Evolutionary conservation across 225 moss, liverwort and hornwort species (phyloP).

Genomic region (Marchantia paleacea): DNA sequence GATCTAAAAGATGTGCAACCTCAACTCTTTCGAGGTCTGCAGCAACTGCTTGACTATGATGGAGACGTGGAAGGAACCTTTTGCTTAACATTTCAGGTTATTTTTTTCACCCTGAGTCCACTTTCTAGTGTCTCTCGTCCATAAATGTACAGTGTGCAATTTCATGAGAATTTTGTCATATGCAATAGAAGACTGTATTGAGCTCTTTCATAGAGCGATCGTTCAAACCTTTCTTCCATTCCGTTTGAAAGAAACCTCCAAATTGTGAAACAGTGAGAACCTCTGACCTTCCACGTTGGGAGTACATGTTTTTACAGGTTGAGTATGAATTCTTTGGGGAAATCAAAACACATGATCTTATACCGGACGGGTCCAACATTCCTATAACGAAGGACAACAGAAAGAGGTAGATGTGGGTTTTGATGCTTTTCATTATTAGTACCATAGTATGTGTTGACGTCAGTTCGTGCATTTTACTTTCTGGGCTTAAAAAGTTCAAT

Average conservation of each 20-base stretch:
- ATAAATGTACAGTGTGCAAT: not conserved
- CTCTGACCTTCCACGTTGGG: too few species aligned
- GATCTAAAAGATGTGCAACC: constrained; percentile 69
- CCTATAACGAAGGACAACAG: constrained; percentile 57
- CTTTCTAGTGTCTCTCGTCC: not conserved
- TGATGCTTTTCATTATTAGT: too few species aligned
- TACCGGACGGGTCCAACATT: constrained; percentile 51
- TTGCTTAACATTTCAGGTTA: constrained; percentile 64
- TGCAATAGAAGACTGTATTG: too few species aligned
- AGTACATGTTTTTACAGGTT: constrained; percentile 37
- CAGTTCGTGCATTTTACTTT: not conserved
- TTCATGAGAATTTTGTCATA: not conserved
- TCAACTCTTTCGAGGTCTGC: constrained; percentile 56
- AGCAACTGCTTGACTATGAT: constrained; percentile 59
- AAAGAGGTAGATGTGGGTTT: constrained; percentile 41
- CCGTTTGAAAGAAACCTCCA: too few species aligned
- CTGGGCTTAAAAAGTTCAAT: not conserved
- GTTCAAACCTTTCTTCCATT: too few species aligned
- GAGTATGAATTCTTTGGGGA: constrained; percentile 76
- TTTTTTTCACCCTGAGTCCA: not conserved
- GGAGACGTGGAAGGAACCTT: constrained; percentile 59
- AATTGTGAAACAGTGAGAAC: too few species aligned
- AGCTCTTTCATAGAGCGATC: not conserved
- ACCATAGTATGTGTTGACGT: not conserved
- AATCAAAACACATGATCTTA: constrained; percentile 60